Evolutionary conservation across 108 stramenopile species (phyloP).

Genomic region (Cyclotella baltica): DNA sequence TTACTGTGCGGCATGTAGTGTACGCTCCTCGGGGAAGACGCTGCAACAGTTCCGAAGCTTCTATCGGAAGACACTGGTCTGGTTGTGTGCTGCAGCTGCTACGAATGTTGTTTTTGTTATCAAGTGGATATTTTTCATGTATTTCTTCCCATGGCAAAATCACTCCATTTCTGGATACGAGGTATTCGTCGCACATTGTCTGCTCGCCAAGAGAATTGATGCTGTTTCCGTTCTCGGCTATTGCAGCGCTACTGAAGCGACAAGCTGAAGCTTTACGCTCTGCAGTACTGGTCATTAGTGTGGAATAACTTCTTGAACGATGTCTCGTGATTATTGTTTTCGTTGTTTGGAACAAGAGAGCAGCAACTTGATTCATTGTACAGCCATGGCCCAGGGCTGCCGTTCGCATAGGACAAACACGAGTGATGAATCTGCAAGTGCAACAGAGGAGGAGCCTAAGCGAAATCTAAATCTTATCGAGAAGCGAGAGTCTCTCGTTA

Average conservation of each 20-base stretch:
- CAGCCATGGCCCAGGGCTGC: too few species aligned
- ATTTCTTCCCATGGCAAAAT: constrained; percentile 26
- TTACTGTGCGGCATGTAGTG: constrained; percentile 48
- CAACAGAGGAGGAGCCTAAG: too few species aligned
- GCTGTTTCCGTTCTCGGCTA: not conserved
- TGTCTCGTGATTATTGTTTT: not conserved
- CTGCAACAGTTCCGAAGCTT: constrained; percentile 33
- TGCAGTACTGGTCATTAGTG: not conserved
- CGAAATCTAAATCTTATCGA: too few species aligned
- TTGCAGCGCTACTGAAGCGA: not conserved
- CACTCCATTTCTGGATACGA: constrained; percentile 30
- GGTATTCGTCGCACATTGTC: constrained; percentile 3
- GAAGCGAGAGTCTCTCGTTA: too few species aligned
- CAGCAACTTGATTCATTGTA: constrained; percentile 1
- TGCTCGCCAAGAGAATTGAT: not conserved
- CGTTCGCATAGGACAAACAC: too few species aligned
- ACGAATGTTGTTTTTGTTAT: not conserved
- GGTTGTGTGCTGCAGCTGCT: not conserved
- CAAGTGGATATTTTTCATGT: constrained; percentile 16
- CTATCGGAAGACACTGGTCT: constrained; percentile 12
- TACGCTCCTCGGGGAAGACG: constrained; percentile 43
- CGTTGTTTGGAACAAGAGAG: not conserved
- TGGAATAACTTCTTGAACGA: not conserved
- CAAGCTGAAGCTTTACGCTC: not conserved
- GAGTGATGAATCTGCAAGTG: too few species aligned